Base-by-base conservation (phyloP, 345 rosid genomes). In the Salix exigua region DNA sequence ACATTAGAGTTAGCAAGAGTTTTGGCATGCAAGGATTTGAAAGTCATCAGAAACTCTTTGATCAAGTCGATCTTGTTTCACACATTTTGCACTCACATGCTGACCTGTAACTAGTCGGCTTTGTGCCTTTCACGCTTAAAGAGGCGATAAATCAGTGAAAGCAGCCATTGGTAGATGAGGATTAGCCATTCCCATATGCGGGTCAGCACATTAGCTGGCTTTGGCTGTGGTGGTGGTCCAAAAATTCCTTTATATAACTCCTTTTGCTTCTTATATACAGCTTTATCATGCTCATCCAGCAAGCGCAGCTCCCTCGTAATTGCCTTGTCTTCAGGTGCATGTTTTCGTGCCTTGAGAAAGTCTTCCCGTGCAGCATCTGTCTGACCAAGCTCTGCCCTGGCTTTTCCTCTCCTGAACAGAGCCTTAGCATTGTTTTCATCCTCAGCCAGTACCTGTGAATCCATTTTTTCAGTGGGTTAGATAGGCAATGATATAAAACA, bases 361-460 rank as follows among this genome's bases (percentile, higher is more conserved):
- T 96, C 99, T 77, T 93, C 97, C 28, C 90, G 90, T 8, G 98
- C 97, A 74, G 94, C 91, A 64, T 93, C 99, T 33, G 90, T 87
- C 79, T 93, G 99, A 74, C 99, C 98, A 33, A 96, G 96, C 81
- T 96, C 98, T 38, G 94, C 86, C 81, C 86, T 88, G 0, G 98
- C 96, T 82, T 92, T 96, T 37, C 99, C 99, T 77, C 98, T 87
- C 74, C 99, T 93, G 82, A 91, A 93, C 79, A 93, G 64, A 5
- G 99, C 99, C 80, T 96, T 96, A 6, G 82, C 91, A 58, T 91
- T 96, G 83, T 89, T 91, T 71, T 93, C 98, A 73, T 96, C 97
- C 87, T 95, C 99, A 13, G 88, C 78, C 77, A 95, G 83, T 23
- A 89, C 99, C 99, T 95, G 86, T 12, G 50, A 73, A 28, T 44